phyloP scores from a whole-genome alignment of 2,329 filamentous ascomycete species.

The Fusarium miscanthi region DNA sequence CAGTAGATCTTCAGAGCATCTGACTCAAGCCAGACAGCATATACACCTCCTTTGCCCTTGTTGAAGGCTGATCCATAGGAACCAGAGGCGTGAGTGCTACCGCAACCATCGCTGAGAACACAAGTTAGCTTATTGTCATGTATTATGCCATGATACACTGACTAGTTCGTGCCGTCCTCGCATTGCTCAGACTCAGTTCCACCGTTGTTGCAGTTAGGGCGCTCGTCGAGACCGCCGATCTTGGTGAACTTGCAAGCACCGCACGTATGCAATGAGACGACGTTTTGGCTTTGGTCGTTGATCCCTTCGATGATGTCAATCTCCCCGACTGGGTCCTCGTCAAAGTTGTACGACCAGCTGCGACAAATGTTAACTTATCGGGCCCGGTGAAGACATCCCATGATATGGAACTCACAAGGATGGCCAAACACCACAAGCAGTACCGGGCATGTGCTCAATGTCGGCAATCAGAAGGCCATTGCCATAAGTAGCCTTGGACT shows the following conservation, averaged over 20 bases:
- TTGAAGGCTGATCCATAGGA: slow-evolving; percentile 13
- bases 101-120: slow-evolving; percentile 3
- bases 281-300: slow-evolving; percentile 66
- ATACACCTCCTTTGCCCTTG: slow-evolving; percentile 69
- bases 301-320: slow-evolving; percentile 82
- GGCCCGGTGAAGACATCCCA: accelerated
- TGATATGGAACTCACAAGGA: slow-evolving; percentile 19
- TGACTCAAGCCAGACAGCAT: slow-evolving; percentile 76
- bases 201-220: slow-evolving; percentile 60
- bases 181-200: slow-evolving; percentile 30
- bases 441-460: slow-evolving; percentile 35
- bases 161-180: slow-evolving; percentile 32
- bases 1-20: slow-evolving; percentile 78
- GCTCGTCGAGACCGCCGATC: slow-evolving; percentile 55
- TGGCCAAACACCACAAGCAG: slow-evolving; percentile 35
- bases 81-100: slow-evolving; percentile 1
- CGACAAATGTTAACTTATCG: not conserved
- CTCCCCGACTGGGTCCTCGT: slow-evolving; percentile 60
- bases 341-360: slow-evolving; percentile 22
- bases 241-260: slow-evolving; percentile 58
- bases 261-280: slow-evolving; percentile 72
- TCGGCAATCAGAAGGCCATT: slow-evolving; percentile 72
- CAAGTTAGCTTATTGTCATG: not conserved
- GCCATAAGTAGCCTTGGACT: slow-evolving; percentile 69
- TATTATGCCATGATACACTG: accelerated